Evolutionary conservation across 805 yeast species (phyloP).

Genomic region (Pichia thaimueangensis): DNA sequence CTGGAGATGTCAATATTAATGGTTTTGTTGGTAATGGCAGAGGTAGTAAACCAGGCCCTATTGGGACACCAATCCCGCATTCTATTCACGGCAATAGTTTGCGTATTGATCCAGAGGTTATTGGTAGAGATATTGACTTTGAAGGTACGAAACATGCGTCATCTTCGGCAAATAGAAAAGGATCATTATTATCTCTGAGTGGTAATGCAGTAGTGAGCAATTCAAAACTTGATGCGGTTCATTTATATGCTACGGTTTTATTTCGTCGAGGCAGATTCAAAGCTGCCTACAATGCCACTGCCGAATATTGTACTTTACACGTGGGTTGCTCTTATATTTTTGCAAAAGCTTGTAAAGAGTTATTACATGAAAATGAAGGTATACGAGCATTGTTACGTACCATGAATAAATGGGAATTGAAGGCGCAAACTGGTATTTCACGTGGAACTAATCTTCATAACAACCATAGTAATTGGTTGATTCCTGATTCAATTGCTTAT

Average conservation of each 20-base stretch:
- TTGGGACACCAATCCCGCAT: conserved; percentile 6
- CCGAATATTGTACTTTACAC: conserved; percentile 39
- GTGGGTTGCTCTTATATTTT: conserved; percentile 72
- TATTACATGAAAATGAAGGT: conserved; percentile 57
- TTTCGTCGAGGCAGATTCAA: conserved; percentile 53
- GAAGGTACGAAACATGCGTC: conserved; percentile 1
- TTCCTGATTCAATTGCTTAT: conserved; percentile 68
- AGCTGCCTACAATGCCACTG: conserved; percentile 50
- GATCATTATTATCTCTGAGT: not conserved
- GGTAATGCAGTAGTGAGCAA: conserved; percentile 22
- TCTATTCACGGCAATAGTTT: not conserved
- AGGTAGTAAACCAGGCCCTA: not conserved
- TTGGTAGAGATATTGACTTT: not conserved
- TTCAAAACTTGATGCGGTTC: conserved; percentile 49
- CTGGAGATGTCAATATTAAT: not conserved
- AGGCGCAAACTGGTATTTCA: not conserved
- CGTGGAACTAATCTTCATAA: not conserved
- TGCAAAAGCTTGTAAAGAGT: conserved; percentile 57
- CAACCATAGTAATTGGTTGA: conserved; percentile 4
- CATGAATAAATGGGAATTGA: conserved; percentile 31
- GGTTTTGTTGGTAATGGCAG: too few relatives aligned
- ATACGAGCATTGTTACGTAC: conserved; percentile 41
- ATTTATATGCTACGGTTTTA: conserved; percentile 64
- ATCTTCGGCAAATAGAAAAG: not conserved
- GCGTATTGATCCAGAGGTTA: not conserved